Conservation (phyloP, 768 basidiomycete genomes). For the Pleurotus platypus region DNA sequence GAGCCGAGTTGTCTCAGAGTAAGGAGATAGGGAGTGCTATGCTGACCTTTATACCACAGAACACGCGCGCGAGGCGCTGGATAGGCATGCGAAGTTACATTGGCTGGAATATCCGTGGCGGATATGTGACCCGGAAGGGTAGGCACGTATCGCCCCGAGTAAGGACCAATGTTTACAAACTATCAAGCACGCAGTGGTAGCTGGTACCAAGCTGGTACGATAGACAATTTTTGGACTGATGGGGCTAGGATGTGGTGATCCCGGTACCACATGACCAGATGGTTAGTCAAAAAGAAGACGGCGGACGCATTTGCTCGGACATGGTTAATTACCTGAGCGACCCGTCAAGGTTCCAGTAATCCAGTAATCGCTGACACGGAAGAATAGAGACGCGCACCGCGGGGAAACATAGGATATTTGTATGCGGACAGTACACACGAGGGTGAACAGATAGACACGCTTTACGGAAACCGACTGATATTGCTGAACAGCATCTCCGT, state of each 20-base stretch:
- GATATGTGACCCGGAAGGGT: background rate
- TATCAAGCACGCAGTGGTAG: background rate
- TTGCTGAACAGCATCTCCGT: background rate
- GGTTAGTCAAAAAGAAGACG: background rate
- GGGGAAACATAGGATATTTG: conserved; percentile 7
- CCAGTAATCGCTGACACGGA: background rate
- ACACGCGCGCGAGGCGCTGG: background rate
- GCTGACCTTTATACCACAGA: too few species aligned
- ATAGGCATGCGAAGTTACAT: background rate
- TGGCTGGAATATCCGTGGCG: conserved; percentile 2
- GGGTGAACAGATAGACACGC: background rate
- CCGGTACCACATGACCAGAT: conserved; percentile 4
- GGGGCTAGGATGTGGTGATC: background rate
- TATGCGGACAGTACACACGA: background rate
- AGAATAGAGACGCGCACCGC: background rate
- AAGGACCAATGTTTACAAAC: background rate
- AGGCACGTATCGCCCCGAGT: conserved; percentile 1
- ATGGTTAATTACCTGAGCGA: conserved; percentile 5
- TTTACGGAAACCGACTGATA: background rate
- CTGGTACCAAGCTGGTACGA: conserved; percentile 2
- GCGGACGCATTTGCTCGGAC: conserved; percentile 6
- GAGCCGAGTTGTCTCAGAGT: background rate
- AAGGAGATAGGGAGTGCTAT: background rate
- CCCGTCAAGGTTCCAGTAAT: background rate
- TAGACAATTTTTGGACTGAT: background rate